A percentile compares a stretch with the other conserved stretches of the same genome.
These are phyloP conservation scores for Phytophthora meadii DNA, from an alignment of 352 stramenopile species.

Conservation along the genomic window DNA sequence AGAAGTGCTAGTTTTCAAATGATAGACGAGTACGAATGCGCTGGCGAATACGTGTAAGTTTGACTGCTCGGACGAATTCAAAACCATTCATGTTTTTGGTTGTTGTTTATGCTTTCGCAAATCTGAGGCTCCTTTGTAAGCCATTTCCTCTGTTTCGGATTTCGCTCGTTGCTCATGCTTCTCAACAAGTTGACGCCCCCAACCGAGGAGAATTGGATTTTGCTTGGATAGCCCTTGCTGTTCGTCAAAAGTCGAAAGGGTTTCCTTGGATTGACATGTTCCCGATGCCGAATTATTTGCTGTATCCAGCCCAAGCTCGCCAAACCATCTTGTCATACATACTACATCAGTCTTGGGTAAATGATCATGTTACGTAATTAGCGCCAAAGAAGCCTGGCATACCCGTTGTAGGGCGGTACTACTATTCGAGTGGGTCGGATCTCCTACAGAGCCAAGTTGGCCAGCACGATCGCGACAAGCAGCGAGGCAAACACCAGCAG, in stretches of 20 bases:
- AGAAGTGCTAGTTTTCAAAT: constrained; percentile 8
- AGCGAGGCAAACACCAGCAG: constrained; percentile 46
- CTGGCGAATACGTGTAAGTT: too few species aligned
- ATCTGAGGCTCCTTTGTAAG: not conserved
- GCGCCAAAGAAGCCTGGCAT: constrained; percentile 12
- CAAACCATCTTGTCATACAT: not conserved
- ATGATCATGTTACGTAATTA: constrained; percentile 40
- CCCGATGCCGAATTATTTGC: too few species aligned
- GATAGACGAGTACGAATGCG: not conserved
- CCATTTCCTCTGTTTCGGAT: not conserved
- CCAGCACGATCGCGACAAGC: constrained; percentile 41
- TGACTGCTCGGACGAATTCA: too few species aligned
- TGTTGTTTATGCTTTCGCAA: constrained; percentile 7
- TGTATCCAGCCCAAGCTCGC: too few species aligned
- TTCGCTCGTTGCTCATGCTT: constrained; percentile 7
- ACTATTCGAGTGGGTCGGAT: constrained; percentile 26
- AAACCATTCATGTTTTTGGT: not conserved
- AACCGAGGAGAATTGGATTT: not conserved
- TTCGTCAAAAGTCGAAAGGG: too few species aligned
- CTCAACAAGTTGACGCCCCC: constrained; percentile 2
- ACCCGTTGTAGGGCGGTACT: constrained; percentile 20
- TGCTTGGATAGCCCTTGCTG: not conserved
- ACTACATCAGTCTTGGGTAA: constrained; percentile 7
- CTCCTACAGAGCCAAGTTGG: constrained; percentile 48
- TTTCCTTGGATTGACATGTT: too few species aligned